Evolutionary conservation across 768 basidiomycete species (phyloP).

Genomic region (Macrolepiota albuminosa): DNA sequence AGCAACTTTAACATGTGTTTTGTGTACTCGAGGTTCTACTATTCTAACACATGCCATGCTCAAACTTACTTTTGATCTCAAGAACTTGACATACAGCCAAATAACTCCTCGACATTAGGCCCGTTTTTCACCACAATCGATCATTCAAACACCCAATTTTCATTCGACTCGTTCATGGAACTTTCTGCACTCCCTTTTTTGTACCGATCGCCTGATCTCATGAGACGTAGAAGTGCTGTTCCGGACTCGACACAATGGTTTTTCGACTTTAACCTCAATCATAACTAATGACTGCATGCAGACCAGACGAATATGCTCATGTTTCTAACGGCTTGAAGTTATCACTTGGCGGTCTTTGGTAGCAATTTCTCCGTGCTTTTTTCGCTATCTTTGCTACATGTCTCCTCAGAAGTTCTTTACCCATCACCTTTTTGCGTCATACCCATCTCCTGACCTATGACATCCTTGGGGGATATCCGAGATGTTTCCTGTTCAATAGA

Average conservation of each 20-base stretch:
- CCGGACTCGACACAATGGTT: conserved; percentile 12
- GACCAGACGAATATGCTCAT: background rate
- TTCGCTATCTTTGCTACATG: background rate
- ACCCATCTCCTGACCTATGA: background rate
- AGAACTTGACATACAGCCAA: background rate
- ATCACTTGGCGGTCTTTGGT: background rate
- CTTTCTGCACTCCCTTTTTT: conserved; percentile 13
- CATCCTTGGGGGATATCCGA: background rate
- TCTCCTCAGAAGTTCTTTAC: background rate
- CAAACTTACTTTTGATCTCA: background rate
- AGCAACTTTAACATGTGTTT: conserved; percentile 4
- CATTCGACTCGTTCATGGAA: conserved; percentile 4
- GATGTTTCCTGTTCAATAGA: background rate
- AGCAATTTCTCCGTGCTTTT: background rate
- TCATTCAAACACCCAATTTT: background rate
- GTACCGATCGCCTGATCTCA: conserved; percentile 9
- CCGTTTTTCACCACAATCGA: background rate
- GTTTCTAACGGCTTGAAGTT: background rate
- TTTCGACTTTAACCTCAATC: background rate
- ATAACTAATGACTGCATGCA: background rate
- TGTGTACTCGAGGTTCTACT: conserved; percentile 10
- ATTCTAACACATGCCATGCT: background rate
- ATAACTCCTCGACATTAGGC: background rate
- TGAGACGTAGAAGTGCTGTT: conserved; percentile 3
- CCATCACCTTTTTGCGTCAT: background rate